Base-by-base conservation (phyloP, 441 rosid genomes). In the Corymbia calophylla region DNA sequence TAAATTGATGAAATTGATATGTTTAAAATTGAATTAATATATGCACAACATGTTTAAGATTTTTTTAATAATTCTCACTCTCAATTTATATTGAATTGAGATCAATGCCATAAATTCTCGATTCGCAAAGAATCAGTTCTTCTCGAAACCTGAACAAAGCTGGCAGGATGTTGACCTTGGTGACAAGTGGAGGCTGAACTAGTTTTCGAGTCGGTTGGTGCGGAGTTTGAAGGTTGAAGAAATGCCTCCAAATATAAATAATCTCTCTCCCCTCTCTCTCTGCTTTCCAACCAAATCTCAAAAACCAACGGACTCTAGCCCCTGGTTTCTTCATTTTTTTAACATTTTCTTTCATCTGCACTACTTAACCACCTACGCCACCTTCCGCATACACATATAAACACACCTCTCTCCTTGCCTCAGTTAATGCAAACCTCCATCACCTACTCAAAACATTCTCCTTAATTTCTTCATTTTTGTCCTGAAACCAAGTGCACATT, bases 241-340 rank as follows among this genome's bases (percentile, higher is more conserved):
- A 23, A n/a, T 23, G 84, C 51, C 84, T 77, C 84, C 84, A 4
- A 12, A 77, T 47, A 39, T 21, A 73, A 73, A 21, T 73, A 73
- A 1, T 39, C 51, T 3, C 35, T 64, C 62, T 66, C 6, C 27
- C 4, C 15, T 5, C 6, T 39, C 44, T 39, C 44, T 39, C 44
- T 39, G 6, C 44, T 39, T 5, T 39, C 82, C 82, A 35, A 73
- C 77, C 82, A 73, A 32, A 23, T 6, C 64, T 88, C 70, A 56
- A 35, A 88, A 88, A 88, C 89, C 89, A 88, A 44, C 17, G 29
- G 89, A 81, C 53, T n/a, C 87, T 66, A 86, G 87, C 89, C 89
- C 87, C 47, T 54, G 89, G 86, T 88, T 88, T 82, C 58, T 5
- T 53, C 27, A 53, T 23, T 17, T 44, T 51, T 51, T 88, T 8